Evolutionary conservation across 2,329 filamentous ascomycete species (phyloP).

Genomic region (Mariannaea elegans): DNA sequence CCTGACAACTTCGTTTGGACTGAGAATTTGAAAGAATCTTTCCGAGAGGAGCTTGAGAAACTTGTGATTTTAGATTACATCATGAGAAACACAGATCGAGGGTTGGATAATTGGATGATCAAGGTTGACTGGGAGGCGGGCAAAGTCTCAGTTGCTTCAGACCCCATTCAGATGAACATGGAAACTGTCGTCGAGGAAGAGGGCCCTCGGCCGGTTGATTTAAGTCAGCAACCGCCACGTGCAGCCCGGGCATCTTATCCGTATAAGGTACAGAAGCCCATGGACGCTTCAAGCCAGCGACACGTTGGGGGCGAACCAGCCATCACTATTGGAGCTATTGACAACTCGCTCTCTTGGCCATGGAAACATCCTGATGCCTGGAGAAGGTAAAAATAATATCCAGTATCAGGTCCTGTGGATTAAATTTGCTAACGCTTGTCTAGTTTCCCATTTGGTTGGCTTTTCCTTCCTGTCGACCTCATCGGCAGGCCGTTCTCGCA

Average conservation of each 20-base stretch:
- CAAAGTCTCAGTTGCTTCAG: slow-evolving; percentile 84
- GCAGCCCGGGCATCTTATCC: slow-evolving; percentile 64
- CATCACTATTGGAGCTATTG: slow-evolving; percentile 89
- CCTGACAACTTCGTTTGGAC: slow-evolving; percentile 82
- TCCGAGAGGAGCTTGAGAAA: slow-evolving; percentile 95
- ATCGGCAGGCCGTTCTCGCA: slow-evolving; percentile 97
- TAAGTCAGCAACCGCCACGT: slow-evolving; percentile 52
- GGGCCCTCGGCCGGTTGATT: slow-evolving; percentile 69
- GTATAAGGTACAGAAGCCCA: slow-evolving; percentile 82
- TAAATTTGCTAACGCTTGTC: slow-evolving; percentile 35
- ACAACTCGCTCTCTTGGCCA: slow-evolving; percentile 97
- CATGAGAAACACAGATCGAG: slow-evolving; percentile 97
- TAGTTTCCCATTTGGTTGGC: slow-evolving; percentile 97
- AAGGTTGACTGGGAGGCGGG: slow-evolving; percentile 88
- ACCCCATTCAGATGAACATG: slow-evolving; percentile 76
- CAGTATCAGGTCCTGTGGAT: background rate
- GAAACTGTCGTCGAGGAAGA: slow-evolving; percentile 54
- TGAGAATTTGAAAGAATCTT: slow-evolving; percentile 85
- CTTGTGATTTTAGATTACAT: slow-evolving; percentile 98
- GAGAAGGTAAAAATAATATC: slow-evolving; percentile 57
- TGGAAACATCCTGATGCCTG: slow-evolving; percentile 98
- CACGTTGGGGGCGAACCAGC: slow-evolving; percentile 60
- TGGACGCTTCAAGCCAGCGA: slow-evolving; percentile 73
- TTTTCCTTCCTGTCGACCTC: slow-evolving; percentile 94
- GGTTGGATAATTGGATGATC: slow-evolving; percentile 99